Conservation (phyloP, 2,329 filamentous ascomycete genomes). For the Mycosphaerella sp. region DNA sequence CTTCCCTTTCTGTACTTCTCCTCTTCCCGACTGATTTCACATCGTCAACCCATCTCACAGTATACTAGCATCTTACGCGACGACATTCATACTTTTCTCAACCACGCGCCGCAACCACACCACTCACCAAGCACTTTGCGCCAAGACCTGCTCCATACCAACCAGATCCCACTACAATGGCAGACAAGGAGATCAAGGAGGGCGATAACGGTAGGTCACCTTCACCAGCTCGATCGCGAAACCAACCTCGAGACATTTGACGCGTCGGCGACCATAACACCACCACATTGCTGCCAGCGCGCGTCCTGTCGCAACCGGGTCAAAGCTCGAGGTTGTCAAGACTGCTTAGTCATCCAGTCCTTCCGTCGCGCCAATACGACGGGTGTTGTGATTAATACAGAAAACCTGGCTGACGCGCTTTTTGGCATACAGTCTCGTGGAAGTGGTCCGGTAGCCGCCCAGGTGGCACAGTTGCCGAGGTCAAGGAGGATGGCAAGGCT, state of each 20-base stretch:
- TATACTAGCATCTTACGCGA: conserved; percentile 18
- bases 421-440: conserved; percentile 52
- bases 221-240: conserved; percentile 15
- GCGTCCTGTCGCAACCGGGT: conserved; percentile 16
- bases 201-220: conserved; percentile 35
- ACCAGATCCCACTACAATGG: conserved; percentile 33
- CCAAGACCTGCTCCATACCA: conserved; percentile 15
- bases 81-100: conserved; percentile 14
- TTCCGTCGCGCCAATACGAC: conserved; percentile 4
- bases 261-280: conserved; percentile 13
- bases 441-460: conserved; percentile 53
- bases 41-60: conserved; percentile 8
- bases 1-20: neutral
- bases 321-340: conserved; percentile 10
- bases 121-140: conserved; percentile 18
- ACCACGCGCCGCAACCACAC: conserved; percentile 12
- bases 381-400: neutral
- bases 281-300: conserved; percentile 3
- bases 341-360: conserved; percentile 22
- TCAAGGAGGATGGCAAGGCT: conserved; percentile 53
- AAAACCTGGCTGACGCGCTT: conserved; percentile 11
- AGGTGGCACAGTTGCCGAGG: conserved; percentile 52
- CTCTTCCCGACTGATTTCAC: neutral
- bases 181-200: conserved; percentile 45
- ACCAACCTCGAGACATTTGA: conserved; percentile 12